Evolutionary conservation across 2,329 filamentous ascomycete species (phyloP), one percentile per base, ranked within the genome.

Genomic region (Fusarium drepaniforme): DNA sequence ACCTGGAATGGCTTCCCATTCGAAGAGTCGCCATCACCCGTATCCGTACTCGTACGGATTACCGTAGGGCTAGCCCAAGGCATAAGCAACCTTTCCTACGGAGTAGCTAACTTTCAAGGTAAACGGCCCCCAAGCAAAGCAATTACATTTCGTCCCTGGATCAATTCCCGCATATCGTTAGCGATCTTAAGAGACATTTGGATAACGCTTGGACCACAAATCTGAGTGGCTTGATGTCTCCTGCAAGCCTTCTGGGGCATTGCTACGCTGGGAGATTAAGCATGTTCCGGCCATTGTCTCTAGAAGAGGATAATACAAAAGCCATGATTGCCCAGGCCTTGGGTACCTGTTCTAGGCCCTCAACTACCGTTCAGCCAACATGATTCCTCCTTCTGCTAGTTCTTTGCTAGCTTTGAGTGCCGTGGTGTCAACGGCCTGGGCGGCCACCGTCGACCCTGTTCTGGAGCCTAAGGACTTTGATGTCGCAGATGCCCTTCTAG

Each of bases 401-500:
- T 51, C 60, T 13, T 28, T 71, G 16, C 6, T 66, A 3, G 30
- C 33, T 8, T 13, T 64, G 7, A 33, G 42, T 11, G 58, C 61
- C 21, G 21, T 65, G 21, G 12, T 25, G 15, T 30, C 16, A 4
- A 35, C 40, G 16, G 15, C 63, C 3, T 63, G 44, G 21, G 37
- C 64, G 15, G 70, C 53, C 5, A 3, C 28, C 28, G 28, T 30
- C 3, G 49, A 64, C 13, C 9, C 42, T 25, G 8, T 63, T 0
- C 44, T 71, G 3, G 71, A 73, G 37, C 46, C 72, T 0, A 28
- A 33, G 13, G 28, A 56, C 18, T 74, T 74, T 18, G 73, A 71
- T 8, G 35, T 74, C 8, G 71, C 71, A 8, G 51, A 74, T 33
- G 72, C 72, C 8, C 72, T 74, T 11, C 64, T 71, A 8, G 58